Conservation (phyloP, 805 yeast genomes). For the Yarrowia porcina region DNA sequence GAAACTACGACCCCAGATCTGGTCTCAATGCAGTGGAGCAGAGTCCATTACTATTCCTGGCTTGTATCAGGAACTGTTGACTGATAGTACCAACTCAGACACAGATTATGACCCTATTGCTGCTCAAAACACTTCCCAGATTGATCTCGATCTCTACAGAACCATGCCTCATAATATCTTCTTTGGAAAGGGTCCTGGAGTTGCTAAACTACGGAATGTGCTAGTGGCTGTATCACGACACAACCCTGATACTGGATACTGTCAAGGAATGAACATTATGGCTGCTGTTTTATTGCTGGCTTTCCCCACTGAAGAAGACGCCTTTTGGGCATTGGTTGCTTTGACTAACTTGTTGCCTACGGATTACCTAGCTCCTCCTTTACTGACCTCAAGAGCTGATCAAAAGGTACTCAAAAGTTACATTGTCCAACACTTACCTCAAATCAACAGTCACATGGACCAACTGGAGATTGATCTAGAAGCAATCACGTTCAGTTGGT, state of each 20-base stretch:
- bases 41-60: conserved; percentile 46
- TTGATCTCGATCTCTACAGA: conserved; percentile 52
- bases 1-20: conserved; percentile 46
- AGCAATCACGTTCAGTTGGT: conserved; percentile 55
- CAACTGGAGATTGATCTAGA: conserved; percentile 45
- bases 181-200: conserved; percentile 57
- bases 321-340: conserved; percentile 53
- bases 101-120: conserved; percentile 24
- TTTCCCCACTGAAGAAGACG: conserved; percentile 48
- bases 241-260: conserved; percentile 51
- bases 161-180: conserved; percentile 55
- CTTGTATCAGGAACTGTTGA: conserved; percentile 41
- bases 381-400: conserved; percentile 43
- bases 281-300: conserved; percentile 50
- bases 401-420: conserved; percentile 41
- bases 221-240: conserved; percentile 50
- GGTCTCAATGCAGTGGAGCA: conserved; percentile 57
- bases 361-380: conserved; percentile 42
- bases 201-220: conserved; percentile 46
- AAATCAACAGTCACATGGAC: conserved; percentile 41
- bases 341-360: conserved; percentile 48
- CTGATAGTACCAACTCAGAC: conserved; percentile 21
- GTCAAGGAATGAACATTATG: conserved; percentile 62
- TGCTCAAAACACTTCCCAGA: conserved; percentile 45
- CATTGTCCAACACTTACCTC: conserved; percentile 43